These are phyloP conservation scores for Sporothrix inflata DNA, from an alignment of 2,329 filamentous ascomycete genomes.

Conservation along the genomic window DNA sequence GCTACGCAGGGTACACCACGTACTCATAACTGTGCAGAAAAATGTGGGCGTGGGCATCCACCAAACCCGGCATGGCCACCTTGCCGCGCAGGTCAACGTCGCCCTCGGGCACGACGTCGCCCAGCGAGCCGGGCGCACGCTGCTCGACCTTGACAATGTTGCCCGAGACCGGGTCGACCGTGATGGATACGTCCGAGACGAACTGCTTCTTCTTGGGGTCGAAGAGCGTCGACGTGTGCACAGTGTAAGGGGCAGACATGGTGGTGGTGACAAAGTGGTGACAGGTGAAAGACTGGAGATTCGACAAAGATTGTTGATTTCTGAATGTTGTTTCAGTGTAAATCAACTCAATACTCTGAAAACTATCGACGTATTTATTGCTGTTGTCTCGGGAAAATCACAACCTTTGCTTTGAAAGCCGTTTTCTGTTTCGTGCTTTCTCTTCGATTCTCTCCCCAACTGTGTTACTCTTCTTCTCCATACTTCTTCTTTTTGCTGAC, in stretches of 20 bases:
- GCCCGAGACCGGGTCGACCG: slow-evolving; percentile 46
- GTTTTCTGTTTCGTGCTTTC: not conserved
- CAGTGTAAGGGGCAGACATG: slow-evolving; percentile 33
- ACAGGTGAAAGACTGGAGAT: no score
- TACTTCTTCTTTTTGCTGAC: not conserved
- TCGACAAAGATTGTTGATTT: not conserved
- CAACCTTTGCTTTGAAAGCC: not conserved
- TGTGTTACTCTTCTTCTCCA: not conserved
- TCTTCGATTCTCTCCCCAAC: not conserved
- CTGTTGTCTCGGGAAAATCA: not conserved
- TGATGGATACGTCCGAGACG: slow-evolving; percentile 47
- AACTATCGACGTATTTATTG: no score
- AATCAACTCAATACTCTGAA: no score
- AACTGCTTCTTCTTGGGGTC: slow-evolving; percentile 50
- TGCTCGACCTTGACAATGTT: slow-evolving; percentile 42
- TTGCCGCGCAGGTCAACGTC: not conserved
- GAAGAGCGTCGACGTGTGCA: slow-evolving; percentile 54
- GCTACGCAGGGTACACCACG: not conserved
- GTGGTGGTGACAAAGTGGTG: not conserved
- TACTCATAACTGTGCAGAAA: slow-evolving; percentile 4
- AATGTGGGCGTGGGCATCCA: slow-evolving; percentile 11
- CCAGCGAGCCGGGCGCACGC: not conserved
- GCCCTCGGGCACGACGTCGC: not conserved
- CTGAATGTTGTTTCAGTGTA: not conserved
- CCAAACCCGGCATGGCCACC: not conserved